Evolutionary conservation across 2,329 filamentous ascomycete genomes (phyloP).

Genomic region (Aschersonia sp.): DNA sequence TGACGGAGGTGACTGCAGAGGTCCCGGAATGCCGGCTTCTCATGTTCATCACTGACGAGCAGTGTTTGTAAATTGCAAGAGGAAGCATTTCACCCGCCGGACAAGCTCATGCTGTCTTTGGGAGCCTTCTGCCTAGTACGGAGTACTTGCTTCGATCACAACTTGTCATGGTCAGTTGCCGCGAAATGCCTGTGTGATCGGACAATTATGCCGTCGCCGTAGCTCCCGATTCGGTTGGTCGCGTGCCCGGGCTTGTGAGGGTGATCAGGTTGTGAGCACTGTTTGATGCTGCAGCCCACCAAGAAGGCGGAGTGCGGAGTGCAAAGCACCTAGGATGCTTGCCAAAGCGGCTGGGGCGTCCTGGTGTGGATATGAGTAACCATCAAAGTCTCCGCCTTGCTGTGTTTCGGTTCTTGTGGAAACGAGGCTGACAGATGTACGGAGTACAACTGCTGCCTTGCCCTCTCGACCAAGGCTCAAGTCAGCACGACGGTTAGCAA

Average conservation of each 20-base stretch:
- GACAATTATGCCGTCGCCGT: not conserved
- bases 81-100: too few species aligned
- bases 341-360: not conserved
- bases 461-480: not conserved
- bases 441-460: not conserved
- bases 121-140: too few species aligned
- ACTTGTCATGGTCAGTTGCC: not conserved
- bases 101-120: too few species aligned
- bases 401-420: not conserved
- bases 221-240: not conserved
- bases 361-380: not conserved
- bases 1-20: too few species aligned
- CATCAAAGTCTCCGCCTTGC: too few species aligned
- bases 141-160: too few species aligned
- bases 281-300: not conserved
- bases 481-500: not conserved
- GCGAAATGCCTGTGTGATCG: not conserved
- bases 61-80: too few species aligned
- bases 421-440: not conserved
- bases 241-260: not conserved
- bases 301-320: not conserved
- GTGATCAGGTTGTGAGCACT: too few species aligned
- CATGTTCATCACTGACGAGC: too few species aligned
- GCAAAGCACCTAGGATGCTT: too few species aligned
- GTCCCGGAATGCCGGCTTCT: too few species aligned